These are phyloP conservation scores for Daldinia concentrica DNA, from an alignment of 495 filamentous ascomycete species.

Conservation along the genomic window DNA sequence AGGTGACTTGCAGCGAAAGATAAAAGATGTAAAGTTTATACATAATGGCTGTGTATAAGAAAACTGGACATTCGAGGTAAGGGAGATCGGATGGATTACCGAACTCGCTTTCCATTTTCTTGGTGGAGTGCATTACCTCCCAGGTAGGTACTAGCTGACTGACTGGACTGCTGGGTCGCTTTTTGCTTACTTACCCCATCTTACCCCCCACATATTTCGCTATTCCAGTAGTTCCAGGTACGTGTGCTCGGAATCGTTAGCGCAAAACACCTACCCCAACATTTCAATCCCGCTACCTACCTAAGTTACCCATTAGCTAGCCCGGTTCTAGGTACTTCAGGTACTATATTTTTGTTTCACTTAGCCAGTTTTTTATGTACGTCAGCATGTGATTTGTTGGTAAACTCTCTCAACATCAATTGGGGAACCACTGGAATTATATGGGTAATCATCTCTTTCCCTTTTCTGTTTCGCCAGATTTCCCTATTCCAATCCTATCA, in stretches of 20 bases:
- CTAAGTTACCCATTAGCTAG: background rate
- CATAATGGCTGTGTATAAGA: too few species aligned
- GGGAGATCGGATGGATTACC: background rate
- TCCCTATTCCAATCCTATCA: conserved; percentile 5
- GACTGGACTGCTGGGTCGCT: too few species aligned
- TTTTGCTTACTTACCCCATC: conserved; percentile 9
- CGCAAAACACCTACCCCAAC: conserved; percentile 15
- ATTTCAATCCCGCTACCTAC: conserved; percentile 12
- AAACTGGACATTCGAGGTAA: background rate
- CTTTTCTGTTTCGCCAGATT: conserved; percentile 24
- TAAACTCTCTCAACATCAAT: conserved; percentile 11
- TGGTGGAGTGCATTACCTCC: conserved; percentile 12
- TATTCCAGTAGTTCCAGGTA: conserved; percentile 28
- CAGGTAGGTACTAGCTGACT: too few species aligned
- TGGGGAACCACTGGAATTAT: conserved; percentile 12
- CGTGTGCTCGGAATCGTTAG: conserved; percentile 32
- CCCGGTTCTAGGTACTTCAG: conserved; percentile 7
- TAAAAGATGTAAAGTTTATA: background rate
- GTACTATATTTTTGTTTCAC: conserved; percentile 14
- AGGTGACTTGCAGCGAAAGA: background rate
- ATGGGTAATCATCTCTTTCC: conserved; percentile 15
- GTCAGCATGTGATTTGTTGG: conserved; percentile 15
- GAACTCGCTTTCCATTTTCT: conserved; percentile 15
- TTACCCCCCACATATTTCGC: conserved; percentile 16
- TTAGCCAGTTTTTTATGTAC: background rate